phyloP scores from a whole-genome alignment of 495 filamentous ascomycete species.

The Tuber indicum region DNA sequence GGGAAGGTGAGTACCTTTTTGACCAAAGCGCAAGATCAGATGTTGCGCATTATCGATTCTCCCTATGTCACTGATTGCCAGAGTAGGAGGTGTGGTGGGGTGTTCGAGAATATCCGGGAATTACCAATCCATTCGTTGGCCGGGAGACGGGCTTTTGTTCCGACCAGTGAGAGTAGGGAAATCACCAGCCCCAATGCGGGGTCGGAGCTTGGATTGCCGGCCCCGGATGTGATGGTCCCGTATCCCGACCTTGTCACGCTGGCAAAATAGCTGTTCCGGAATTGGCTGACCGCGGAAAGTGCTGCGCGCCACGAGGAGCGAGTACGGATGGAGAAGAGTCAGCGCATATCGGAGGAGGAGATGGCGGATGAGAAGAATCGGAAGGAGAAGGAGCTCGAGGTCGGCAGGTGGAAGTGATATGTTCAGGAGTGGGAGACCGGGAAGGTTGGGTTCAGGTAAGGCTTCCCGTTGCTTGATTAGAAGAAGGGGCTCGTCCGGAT shows the following conservation, averaged over 20 bases:
- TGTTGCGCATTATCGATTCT: constrained; percentile 62
- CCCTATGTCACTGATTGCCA: constrained; percentile 27
- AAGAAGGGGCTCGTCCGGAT: constrained; percentile 71
- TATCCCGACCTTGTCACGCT: constrained; percentile 73
- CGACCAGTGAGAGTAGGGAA: constrained; percentile 77
- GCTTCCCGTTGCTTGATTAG: constrained; percentile 60
- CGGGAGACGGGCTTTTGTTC: constrained; percentile 77
- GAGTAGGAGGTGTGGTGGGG: constrained; percentile 6
- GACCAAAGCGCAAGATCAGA: constrained; percentile 63
- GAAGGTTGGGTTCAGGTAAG: constrained; percentile 60
- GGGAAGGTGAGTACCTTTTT: constrained; percentile 73
- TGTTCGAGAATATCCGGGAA: constrained; percentile 81
- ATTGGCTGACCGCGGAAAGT: constrained; percentile 43
- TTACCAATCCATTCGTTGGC: constrained; percentile 75
- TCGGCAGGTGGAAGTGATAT: constrained; percentile 70
- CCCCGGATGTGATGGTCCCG: constrained; percentile 78
- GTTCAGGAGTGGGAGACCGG: constrained; percentile 64
- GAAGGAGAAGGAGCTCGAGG: constrained; percentile 46
- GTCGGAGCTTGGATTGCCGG: constrained; percentile 74
- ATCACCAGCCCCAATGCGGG: constrained; percentile 89
- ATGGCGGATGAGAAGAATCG: constrained; percentile 46
- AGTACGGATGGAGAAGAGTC: constrained; percentile 39
- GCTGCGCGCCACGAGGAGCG: constrained; percentile 46
- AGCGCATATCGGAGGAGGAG: constrained; percentile 42
- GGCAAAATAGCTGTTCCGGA: constrained; percentile 49